Evolutionary conservation across 2,329 filamentous ascomycete genomes (phyloP).

Genomic region (Diaporthe sp.): DNA sequence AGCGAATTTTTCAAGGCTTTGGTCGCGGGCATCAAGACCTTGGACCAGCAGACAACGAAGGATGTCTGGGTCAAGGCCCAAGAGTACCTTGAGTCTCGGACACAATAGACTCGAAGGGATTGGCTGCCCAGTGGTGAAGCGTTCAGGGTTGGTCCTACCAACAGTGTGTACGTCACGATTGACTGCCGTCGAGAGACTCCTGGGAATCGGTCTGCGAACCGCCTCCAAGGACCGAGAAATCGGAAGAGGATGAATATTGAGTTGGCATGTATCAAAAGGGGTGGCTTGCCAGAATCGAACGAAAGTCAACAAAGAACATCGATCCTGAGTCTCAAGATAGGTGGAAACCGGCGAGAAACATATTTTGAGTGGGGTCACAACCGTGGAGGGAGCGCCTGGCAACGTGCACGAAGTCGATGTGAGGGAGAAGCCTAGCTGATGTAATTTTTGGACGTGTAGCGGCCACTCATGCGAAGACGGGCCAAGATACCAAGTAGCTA

Average conservation of each 20-base stretch:
- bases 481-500: slow-evolving; percentile 16
- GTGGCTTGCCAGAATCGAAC: not conserved
- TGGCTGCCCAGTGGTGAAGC: not conserved
- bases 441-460: slow-evolving; percentile 13
- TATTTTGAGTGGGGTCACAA: not conserved
- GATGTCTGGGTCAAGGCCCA: slow-evolving; percentile 69
- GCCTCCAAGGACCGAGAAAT: not conserved
- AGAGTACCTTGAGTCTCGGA: slow-evolving; percentile 63
- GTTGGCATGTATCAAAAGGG: not conserved
- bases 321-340: not conserved
- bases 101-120: slow-evolving; percentile 39
- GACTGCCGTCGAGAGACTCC: not conserved
- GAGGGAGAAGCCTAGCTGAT: not conserved
- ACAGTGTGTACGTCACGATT: not conserved
- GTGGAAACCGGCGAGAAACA: not conserved
- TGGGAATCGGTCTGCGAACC: not conserved
- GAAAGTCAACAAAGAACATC: not conserved
- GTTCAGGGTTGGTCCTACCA: not conserved
- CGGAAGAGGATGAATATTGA: not conserved
- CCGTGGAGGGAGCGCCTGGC: not conserved
- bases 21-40: slow-evolving; percentile 68
- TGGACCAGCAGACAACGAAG: slow-evolving; percentile 64
- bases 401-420: not conserved
- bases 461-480: slow-evolving; percentile 2
- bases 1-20: slow-evolving; percentile 72